Percentiles rank a stretch among this genome's conserved stretches.
Evolutionary conservation across 345 rosid species (phyloP).

Genomic region (Euphorbia peplus): DNA sequence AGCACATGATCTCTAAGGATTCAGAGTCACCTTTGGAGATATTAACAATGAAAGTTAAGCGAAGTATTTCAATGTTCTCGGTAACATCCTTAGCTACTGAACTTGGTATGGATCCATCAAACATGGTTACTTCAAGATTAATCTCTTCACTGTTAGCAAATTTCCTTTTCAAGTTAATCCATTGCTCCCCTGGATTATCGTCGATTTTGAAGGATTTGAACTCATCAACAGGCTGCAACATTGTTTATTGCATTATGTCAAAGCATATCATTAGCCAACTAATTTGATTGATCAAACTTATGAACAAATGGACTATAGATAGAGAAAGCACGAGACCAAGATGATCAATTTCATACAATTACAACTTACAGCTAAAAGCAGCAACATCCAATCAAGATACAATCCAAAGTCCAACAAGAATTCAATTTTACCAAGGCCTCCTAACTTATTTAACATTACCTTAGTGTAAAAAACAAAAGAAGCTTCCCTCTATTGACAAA

Average conservation of each 20-base stretch:
- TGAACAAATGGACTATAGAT: neutral
- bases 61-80: constrained; percentile 49
- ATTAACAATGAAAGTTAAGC: constrained; percentile 65
- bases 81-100: constrained; percentile 28
- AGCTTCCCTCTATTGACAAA: too few relatives aligned
- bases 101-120: constrained; percentile 61
- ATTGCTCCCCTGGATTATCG: constrained; percentile 76
- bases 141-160: constrained; percentile 65
- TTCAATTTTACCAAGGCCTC: neutral
- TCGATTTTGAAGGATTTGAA: constrained; percentile 55
- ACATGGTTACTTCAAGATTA: constrained; percentile 79
- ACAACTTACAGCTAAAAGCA: too few relatives aligned
- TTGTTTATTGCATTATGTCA: neutral
- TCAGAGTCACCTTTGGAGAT: constrained; percentile 56
- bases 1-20: constrained; percentile 65
- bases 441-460: neutral
- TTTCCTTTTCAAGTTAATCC: constrained; percentile 66
- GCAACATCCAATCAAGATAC: neutral
- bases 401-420: neutral
- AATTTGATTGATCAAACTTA: neutral
- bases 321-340: neutral
- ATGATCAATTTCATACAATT: too few relatives aligned
- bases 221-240: constrained; percentile 44
- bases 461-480: too few relatives aligned
- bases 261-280: neutral